These are phyloP conservation scores for Phytophthora foliorum DNA, from an alignment of 352 stramenopile genomes.

Conservation along the genomic window DNA sequence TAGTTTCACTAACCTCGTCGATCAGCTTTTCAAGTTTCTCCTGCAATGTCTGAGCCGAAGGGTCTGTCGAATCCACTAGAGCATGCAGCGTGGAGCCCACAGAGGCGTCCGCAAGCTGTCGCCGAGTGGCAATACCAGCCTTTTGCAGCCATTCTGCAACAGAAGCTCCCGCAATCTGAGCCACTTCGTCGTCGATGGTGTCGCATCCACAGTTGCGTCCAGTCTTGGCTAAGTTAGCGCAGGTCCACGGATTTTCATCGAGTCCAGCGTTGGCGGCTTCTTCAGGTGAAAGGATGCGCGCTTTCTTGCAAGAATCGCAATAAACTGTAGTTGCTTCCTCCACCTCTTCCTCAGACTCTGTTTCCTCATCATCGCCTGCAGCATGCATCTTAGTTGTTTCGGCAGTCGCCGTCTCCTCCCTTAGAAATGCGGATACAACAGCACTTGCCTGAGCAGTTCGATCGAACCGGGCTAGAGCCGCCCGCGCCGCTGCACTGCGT, in stretches of 20 bases:
- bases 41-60: constrained; percentile 49
- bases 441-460: constrained; percentile 47
- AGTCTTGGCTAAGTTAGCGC: constrained; percentile 46
- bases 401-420: neutral
- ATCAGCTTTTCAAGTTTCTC: constrained; percentile 65
- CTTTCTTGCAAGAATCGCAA: constrained; percentile 86
- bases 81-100: constrained; percentile 35
- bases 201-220: constrained; percentile 55
- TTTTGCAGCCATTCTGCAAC: constrained; percentile 61
- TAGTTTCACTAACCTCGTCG: constrained; percentile 50
- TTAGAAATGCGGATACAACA: constrained; percentile 55
- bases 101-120: constrained; percentile 65
- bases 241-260: constrained; percentile 67
- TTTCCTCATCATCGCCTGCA: constrained; percentile 31
- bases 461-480: constrained; percentile 67
- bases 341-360: constrained; percentile 57
- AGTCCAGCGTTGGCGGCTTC: constrained; percentile 47
- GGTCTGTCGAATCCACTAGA: constrained; percentile 49
- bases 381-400: constrained; percentile 11
- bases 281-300: constrained; percentile 66
- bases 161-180: constrained; percentile 59
- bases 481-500: constrained; percentile 59
- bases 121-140: constrained; percentile 58
- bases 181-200: constrained; percentile 77
- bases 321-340: constrained; percentile 80